Evolutionary conservation across 2,329 filamentous ascomycete species (phyloP).

Genomic region (Penicillium capsulatum): DNA sequence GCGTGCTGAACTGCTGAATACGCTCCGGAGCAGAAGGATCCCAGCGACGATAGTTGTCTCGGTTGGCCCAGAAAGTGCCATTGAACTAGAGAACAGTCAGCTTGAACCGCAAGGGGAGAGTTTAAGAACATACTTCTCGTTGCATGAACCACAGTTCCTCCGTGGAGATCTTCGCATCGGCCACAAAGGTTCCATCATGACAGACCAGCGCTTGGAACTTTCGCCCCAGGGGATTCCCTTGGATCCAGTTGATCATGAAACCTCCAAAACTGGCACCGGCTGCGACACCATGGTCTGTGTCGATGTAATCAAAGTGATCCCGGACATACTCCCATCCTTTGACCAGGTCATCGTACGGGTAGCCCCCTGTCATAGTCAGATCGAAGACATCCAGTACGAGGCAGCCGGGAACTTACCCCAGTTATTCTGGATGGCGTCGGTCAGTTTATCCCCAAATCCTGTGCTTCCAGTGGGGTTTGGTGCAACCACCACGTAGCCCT

Average conservation of each 20-base stretch:
- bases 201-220: conserved; percentile 84
- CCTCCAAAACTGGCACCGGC: conserved; percentile 42
- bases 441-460: conserved; percentile 73
- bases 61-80: conserved; percentile 51
- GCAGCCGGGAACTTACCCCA: conserved; percentile 61
- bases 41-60: conserved; percentile 63
- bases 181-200: conserved; percentile 79
- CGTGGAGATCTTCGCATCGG: conserved; percentile 47
- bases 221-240: conserved; percentile 75
- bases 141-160: conserved; percentile 53
- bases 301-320: conserved; percentile 36
- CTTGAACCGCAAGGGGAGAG: neutral
- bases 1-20: conserved; percentile 69
- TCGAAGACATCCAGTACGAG: neutral
- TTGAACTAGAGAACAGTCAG: conserved; percentile 37
- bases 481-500: conserved; percentile 76
- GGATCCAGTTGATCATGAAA: conserved; percentile 70
- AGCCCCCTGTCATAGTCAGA: conserved; percentile 20
- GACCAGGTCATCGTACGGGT: conserved; percentile 76
- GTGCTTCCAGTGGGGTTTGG: conserved; percentile 82
- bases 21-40: conserved; percentile 57
- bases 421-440: conserved; percentile 70
- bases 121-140: conserved; percentile 36
- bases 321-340: conserved; percentile 69
- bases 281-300: conserved; percentile 38